phyloP scores from a whole-genome alignment of 2,329 filamentous ascomycete genomes.

The Gaeumannomyces tritici region DNA sequence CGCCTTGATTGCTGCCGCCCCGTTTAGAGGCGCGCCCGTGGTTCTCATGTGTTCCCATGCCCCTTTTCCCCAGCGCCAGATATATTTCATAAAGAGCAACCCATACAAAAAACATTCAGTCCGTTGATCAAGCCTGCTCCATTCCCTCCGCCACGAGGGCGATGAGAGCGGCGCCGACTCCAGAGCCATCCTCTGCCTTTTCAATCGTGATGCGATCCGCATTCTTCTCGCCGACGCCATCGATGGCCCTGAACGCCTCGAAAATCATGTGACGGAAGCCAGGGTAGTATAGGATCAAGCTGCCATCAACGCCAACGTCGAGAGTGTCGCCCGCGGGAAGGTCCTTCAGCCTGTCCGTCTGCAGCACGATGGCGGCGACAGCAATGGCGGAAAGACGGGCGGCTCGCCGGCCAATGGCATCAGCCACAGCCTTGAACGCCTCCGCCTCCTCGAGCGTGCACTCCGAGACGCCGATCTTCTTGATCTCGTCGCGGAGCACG shows the following conservation, averaged over 20 bases:
- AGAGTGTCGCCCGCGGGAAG: conserved; percentile 56
- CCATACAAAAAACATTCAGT: not conserved
- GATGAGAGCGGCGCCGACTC: conserved; percentile 91
- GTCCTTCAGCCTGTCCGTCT: conserved; percentile 61
- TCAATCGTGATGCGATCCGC: conserved; percentile 87
- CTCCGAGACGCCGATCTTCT: conserved; percentile 67
- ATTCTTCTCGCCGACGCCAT: conserved; percentile 67
- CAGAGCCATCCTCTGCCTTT: conserved; percentile 93
- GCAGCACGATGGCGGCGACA: conserved; percentile 73
- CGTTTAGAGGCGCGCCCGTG: not conserved
- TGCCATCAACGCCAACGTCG: conserved; percentile 91
- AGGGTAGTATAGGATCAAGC: conserved; percentile 91
- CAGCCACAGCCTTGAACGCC: conserved; percentile 74
- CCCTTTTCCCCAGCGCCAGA: conserved; percentile 3
- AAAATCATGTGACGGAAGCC: conserved; percentile 83
- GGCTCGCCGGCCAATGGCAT: conserved; percentile 78
- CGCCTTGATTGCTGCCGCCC: not conserved
- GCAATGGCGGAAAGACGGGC: conserved; percentile 82
- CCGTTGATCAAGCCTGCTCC: conserved; percentile 33
- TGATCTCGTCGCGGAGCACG: conserved; percentile 66
- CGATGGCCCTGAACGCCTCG: conserved; percentile 66
- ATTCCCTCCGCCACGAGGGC: conserved; percentile 74
- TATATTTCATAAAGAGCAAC: conserved; percentile 1
- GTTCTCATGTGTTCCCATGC: not conserved
- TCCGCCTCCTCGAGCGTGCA: conserved; percentile 76